Base-by-base conservation (phyloP, 164 flowering plant species). In the Platanus orientalis region DNA sequence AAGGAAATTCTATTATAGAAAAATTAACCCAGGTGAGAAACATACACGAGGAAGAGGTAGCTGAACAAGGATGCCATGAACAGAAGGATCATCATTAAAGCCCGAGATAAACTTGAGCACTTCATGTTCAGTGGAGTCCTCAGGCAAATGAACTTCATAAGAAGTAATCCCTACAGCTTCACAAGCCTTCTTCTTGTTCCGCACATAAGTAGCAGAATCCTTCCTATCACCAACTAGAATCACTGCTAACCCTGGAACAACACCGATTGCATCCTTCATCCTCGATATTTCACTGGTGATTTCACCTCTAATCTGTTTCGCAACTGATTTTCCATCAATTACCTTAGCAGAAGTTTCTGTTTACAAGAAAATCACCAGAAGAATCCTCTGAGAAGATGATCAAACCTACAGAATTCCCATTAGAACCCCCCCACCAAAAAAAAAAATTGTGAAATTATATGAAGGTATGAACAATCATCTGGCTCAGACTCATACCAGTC, bases 31-130 rank as follows among this genome's bases (percentile, higher is more conserved):
- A 25, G 28, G 42, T 48, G 16, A 59, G 76, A 68, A 60, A 44
- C 88, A 65, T 82, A 94, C 98, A 54, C 80, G 75, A 66, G 99
- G 97, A 11, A 95, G 77, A 55, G 99, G 99, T 29, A 95, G 70
- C 78, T 95, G 99, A 73, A 95, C 92, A 71, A 92, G 94, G 66
- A 95, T 92, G 40, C 97, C 99, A 74, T 92, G 96, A 64, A 92
- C 85, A 3, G 83, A 54, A 49, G 92, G 83, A 77, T 91, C 89
- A 32, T 72, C 79, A 69, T 92, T 95, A 72, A 89, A 95, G 45
- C 55, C 69, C 6, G 80, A 65, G 21, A 92, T 80, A 62, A 40
- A 63, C 57, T 81, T 72, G 36, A 95, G 81, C 29, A 95, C 90
- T 62, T 92, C 96, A 69, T 83, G 58, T 66, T 95, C 99, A 0